phyloP scores from a whole-genome alignment of 176 grass and related monocot species.

The Phoenix dactylifera region DNA sequence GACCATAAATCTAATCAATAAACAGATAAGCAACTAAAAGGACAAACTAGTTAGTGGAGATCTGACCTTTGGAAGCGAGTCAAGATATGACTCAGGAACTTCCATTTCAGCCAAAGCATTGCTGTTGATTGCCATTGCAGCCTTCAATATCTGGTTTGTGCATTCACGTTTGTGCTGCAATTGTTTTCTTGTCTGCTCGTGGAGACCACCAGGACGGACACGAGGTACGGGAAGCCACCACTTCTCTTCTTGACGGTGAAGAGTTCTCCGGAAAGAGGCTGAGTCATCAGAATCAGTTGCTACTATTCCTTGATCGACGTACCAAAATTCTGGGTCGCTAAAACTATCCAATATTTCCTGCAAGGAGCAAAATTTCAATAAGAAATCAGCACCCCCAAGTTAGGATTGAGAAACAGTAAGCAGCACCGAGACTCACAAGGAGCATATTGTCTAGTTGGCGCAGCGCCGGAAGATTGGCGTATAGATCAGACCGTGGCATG shows the following conservation, averaged over 20 bases:
- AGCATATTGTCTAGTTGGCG: slow-evolving; percentile 94
- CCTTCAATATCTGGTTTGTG: slow-evolving; percentile 84
- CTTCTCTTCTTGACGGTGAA: slow-evolving; percentile 63
- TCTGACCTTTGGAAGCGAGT: slow-evolving; percentile 67
- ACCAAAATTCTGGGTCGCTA: slow-evolving; percentile 81
- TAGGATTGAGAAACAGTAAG: not conserved
- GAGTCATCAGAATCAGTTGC: slow-evolving; percentile 4
- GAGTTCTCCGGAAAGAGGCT: slow-evolving; percentile 30
- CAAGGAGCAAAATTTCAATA: not conserved
- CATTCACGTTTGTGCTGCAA: slow-evolving; percentile 73
- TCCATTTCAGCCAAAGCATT: slow-evolving; percentile 84
- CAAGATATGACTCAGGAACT: slow-evolving; percentile 68
- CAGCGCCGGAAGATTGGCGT: slow-evolving; percentile 78
- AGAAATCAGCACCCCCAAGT: not conserved
- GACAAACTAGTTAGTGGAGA: too few species aligned
- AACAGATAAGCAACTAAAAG: too few species aligned
- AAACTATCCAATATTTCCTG: slow-evolving; percentile 91
- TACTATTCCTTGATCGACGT: slow-evolving; percentile 64
- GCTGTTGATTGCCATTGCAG: slow-evolving; percentile 86
- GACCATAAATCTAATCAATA: too few species aligned
- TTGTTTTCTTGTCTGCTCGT: slow-evolving; percentile 39
- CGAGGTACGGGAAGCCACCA: slow-evolving; percentile 94
- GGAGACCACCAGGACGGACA: slow-evolving; percentile 47
- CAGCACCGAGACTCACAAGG: slow-evolving; percentile 47
- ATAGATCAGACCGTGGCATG: slow-evolving; percentile 68